Percentiles rank a stretch among this genome's conserved stretches.
phyloP scores from a whole-genome alignment of 2,329 filamentous ascomycete genomes.

The Dactylellina cionopaga region DNA sequence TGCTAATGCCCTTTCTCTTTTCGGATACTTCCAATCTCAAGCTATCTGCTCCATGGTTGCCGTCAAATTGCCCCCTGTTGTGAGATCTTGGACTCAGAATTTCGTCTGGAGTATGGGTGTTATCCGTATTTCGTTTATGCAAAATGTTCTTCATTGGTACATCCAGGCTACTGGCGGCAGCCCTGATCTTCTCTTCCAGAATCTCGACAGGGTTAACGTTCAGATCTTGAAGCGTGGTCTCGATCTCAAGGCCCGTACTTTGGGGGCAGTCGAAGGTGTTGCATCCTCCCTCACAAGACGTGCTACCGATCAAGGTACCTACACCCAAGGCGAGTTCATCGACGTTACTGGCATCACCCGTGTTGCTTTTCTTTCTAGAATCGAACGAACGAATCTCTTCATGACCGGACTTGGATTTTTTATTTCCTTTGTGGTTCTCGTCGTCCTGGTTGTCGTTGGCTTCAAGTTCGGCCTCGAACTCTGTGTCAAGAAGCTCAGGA shows the following conservation, averaged over 20 bases:
- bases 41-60: constrained; percentile 88
- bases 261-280: constrained; percentile 65
- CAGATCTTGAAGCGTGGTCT: constrained; percentile 75
- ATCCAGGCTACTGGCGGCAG: constrained; percentile 90
- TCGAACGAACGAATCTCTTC: constrained; percentile 92
- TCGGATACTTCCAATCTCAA: constrained; percentile 93
- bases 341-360: constrained; percentile 84
- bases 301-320: constrained; percentile 39
- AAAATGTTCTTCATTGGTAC: constrained; percentile 92
- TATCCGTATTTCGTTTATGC: constrained; percentile 85
- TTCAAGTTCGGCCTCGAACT: constrained; percentile 86
- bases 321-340: constrained; percentile 59
- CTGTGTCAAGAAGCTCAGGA: constrained; percentile 77
- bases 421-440: constrained; percentile 80
- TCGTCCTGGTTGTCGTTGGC: constrained; percentile 74
- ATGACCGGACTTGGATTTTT: constrained; percentile 91
- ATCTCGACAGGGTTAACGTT: constrained; percentile 79
- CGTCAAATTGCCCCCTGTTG: constrained; percentile 84
- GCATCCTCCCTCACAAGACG: constrained; percentile 38
- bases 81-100: constrained; percentile 93
- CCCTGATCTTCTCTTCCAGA: constrained; percentile 80
- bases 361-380: constrained; percentile 83
- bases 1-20: constrained; percentile 91
- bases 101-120: constrained; percentile 99
- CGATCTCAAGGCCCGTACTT: constrained; percentile 53